These are phyloP conservation scores for Candida labiduridarum DNA, from an alignment of 1,139 yeast species.

Conservation along the genomic window DNA sequence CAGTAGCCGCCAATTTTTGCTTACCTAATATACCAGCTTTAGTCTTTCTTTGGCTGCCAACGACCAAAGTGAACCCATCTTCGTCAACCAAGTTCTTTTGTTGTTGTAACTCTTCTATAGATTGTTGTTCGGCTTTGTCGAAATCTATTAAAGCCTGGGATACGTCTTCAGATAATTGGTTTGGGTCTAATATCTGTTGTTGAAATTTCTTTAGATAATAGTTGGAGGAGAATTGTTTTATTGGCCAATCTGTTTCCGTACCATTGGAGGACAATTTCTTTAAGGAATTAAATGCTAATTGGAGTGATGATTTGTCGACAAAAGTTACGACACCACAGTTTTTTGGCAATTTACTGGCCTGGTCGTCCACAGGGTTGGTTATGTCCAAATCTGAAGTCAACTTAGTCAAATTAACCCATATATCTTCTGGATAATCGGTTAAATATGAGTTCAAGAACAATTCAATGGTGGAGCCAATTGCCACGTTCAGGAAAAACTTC, in stretches of 20 bases:
- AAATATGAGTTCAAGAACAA: constrained; percentile 39
- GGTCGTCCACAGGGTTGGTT: constrained; percentile 20
- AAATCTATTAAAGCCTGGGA: constrained; percentile 66
- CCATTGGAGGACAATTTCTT: constrained; percentile 43
- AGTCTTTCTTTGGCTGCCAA: constrained; percentile 82
- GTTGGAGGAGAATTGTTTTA: constrained; percentile 27
- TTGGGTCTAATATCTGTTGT: constrained; percentile 45
- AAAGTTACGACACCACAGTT: constrained; percentile 75
- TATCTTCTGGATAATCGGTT: constrained; percentile 49
- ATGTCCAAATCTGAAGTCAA: constrained; percentile 63
- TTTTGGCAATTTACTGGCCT: constrained; percentile 57
- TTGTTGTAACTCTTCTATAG: constrained; percentile 57
- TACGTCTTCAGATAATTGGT: constrained; percentile 51
- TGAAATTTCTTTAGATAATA: constrained; percentile 33
- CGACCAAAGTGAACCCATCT: constrained; percentile 91
- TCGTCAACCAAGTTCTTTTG: constrained; percentile 74
- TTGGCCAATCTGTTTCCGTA: constrained; percentile 36
- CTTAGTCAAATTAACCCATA: constrained; percentile 58
- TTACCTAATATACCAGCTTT: constrained; percentile 66
- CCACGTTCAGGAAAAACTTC: constrained; percentile 59
- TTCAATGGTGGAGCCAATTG: constrained; percentile 64
- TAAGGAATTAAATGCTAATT: constrained; percentile 64
- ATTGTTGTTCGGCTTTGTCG: constrained; percentile 69
- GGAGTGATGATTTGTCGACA: constrained; percentile 73
- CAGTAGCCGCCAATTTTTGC: constrained; percentile 48